phyloP scores from a whole-genome alignment of 352 stramenopile species.

The Phytophthora pluvialis region DNA sequence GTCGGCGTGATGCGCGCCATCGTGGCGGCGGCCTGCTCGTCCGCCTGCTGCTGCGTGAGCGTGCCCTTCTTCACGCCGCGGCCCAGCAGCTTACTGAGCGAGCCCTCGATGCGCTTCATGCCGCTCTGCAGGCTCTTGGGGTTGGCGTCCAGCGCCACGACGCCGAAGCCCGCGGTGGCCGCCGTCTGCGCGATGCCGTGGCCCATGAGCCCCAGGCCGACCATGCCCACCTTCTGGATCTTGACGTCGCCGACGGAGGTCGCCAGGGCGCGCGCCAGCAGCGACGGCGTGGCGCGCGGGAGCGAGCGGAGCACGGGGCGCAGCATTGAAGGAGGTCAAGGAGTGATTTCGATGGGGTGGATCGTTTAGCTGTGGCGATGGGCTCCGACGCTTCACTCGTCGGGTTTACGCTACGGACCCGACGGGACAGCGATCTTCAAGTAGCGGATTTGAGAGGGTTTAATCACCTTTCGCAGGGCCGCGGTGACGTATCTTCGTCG shows the following conservation, averaged over 20 bases:
- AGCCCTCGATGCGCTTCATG: slow-evolving; percentile 93
- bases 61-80: slow-evolving; percentile 90
- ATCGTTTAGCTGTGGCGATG: slow-evolving; percentile 32
- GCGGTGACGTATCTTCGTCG: slow-evolving; percentile 23
- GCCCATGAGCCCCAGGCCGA: slow-evolving; percentile 97
- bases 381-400: slow-evolving; percentile 7
- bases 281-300: slow-evolving; percentile 22
- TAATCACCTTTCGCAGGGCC: slow-evolving; percentile 24
- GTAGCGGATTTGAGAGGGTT: slow-evolving; percentile 14
- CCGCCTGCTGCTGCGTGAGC: slow-evolving; percentile 80
- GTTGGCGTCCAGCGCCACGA: slow-evolving; percentile 86
- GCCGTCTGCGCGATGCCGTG: slow-evolving; percentile 97
- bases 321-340: slow-evolving; percentile 2
- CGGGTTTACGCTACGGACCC: slow-evolving; percentile 23
- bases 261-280: slow-evolving; percentile 27
- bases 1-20: slow-evolving; percentile 90
- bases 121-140: slow-evolving; percentile 75
- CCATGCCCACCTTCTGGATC: slow-evolving; percentile 92
- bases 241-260: slow-evolving; percentile 47
- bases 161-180: slow-evolving; percentile 83
- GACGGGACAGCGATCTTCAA: slow-evolving; percentile 30
- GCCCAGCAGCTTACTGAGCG: slow-evolving; percentile 89
- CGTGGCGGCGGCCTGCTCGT: slow-evolving; percentile 64
- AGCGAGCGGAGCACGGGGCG: slow-evolving; percentile 23
- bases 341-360: neutral